phyloP scores from a whole-genome alignment of 78 protist species.

The Protostelium mycophagum region DNA sequence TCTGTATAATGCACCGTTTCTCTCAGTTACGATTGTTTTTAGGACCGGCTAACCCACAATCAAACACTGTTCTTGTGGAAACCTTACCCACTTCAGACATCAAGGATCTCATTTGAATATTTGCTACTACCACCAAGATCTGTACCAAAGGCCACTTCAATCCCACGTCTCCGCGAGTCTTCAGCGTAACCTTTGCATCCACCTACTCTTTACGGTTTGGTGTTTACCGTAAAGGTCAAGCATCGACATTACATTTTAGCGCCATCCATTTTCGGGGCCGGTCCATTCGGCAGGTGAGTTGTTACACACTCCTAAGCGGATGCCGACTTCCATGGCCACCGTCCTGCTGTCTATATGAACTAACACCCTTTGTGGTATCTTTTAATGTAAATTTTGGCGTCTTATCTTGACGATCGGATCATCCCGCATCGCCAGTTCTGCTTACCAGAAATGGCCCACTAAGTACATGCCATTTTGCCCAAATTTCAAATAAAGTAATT shows the following conservation, averaged over 20 bases:
- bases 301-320: slow-evolving; percentile 84
- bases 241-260: slow-evolving; percentile 74
- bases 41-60: slow-evolving; percentile 85
- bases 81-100: slow-evolving; percentile 86
- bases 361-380: slow-evolving; percentile 83
- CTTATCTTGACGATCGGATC: slow-evolving; percentile 80
- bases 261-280: slow-evolving; percentile 91
- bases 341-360: slow-evolving; percentile 85
- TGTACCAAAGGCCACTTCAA: slow-evolving; percentile 75
- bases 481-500: too few species aligned
- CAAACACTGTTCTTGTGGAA: slow-evolving; percentile 80
- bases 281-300: slow-evolving; percentile 84
- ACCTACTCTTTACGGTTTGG: slow-evolving; percentile 55
- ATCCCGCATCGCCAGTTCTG: slow-evolving; percentile 94
- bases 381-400: slow-evolving; percentile 75
- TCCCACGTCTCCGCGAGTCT: slow-evolving; percentile 58
- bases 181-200: slow-evolving; percentile 68
- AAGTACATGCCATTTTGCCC: slow-evolving; percentile 29
- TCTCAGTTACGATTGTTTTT: slow-evolving; percentile 21
- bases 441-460: slow-evolving; percentile 94
- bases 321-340: slow-evolving; percentile 84
- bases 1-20: slow-evolving; percentile 12
- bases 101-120: slow-evolving; percentile 82
- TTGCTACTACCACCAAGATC: slow-evolving; percentile 91
- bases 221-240: slow-evolving; percentile 39